Conservation (phyloP, 78 protist species). For the Dictyostelium intermedium region DNA sequence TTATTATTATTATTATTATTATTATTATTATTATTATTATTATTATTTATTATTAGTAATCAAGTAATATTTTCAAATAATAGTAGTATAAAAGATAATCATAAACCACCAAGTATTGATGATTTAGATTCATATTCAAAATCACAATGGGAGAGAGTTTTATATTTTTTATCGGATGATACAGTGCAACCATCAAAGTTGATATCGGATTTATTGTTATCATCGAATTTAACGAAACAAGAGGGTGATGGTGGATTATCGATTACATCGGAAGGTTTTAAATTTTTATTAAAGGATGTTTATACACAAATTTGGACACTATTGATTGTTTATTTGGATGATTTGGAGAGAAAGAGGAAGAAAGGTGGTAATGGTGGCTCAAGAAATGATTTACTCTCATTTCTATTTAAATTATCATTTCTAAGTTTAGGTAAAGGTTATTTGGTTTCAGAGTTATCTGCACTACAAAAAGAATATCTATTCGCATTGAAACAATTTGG, state of each 20-base stretch:
- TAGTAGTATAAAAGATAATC: background rate
- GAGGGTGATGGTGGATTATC: background rate
- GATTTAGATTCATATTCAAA: constrained; percentile 53
- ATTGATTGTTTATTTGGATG: constrained; percentile 35
- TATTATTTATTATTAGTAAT: background rate
- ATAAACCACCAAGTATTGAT: constrained; percentile 25
- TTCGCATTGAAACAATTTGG: constrained; percentile 27
- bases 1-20: too few species aligned
- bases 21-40: background rate
- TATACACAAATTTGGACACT: constrained; percentile 68
- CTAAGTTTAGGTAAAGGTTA: constrained; percentile 22
- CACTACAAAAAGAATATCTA: background rate
- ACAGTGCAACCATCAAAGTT: background rate
- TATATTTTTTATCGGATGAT: constrained; percentile 66
- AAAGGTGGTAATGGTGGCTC: background rate
- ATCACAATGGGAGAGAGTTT: constrained; percentile 56
- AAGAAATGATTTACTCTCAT: constrained; percentile 6
- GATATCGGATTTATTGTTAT: constrained; percentile 30
- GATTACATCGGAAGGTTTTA: constrained; percentile 59
- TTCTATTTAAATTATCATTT: constrained; percentile 32
- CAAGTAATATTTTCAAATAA: background rate
- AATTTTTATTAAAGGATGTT: constrained; percentile 42
- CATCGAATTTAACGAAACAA: constrained; percentile 34
- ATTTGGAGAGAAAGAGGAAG: background rate
- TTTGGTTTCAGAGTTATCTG: background rate